These are phyloP conservation scores for Tulasnella sp. DNA, from an alignment of 768 basidiomycete species.

Conservation along the genomic window DNA sequence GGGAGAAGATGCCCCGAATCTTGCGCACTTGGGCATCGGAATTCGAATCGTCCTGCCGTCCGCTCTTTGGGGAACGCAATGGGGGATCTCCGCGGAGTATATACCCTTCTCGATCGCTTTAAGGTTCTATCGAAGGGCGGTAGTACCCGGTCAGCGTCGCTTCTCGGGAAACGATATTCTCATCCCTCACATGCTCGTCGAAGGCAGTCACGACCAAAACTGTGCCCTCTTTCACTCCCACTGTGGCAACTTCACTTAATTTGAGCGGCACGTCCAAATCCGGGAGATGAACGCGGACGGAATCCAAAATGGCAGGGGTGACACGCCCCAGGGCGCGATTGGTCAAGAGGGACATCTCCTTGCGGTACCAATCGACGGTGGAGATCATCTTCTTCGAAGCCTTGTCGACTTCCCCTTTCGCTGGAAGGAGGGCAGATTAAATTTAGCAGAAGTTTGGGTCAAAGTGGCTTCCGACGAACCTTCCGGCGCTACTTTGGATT, in stretches of 20 bases:
- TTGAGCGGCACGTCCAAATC: constrained; percentile 44
- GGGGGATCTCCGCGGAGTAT: constrained; percentile 73
- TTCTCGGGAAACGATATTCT: not conserved
- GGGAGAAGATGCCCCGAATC: not conserved
- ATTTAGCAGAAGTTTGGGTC: not conserved
- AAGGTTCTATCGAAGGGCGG: constrained; percentile 57
- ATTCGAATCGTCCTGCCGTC: constrained; percentile 76
- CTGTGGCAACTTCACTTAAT: constrained; percentile 75
- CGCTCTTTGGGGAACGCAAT: constrained; percentile 69
- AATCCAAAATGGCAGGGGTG: constrained; percentile 68
- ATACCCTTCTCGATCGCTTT: constrained; percentile 76
- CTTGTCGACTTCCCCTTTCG: constrained; percentile 60
- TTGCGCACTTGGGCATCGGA: constrained; percentile 71
- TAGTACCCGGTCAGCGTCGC: constrained; percentile 21
- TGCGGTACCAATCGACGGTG: constrained; percentile 72
- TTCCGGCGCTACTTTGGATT: constrained; percentile 32
- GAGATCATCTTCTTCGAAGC: constrained; percentile 58
- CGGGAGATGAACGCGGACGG: constrained; percentile 63
- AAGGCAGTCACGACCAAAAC: constrained; percentile 74
- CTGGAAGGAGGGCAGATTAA: not conserved
- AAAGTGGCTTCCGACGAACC: not conserved
- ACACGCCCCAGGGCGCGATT: constrained; percentile 75
- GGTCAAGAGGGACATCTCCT: constrained; percentile 73
- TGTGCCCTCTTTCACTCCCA: constrained; percentile 79
- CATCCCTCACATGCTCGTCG: constrained; percentile 68